phyloP scores from a whole-genome alignment of 225 moss, liverwort and hornwort genomes.

The Anthoceros angustus region DNA sequence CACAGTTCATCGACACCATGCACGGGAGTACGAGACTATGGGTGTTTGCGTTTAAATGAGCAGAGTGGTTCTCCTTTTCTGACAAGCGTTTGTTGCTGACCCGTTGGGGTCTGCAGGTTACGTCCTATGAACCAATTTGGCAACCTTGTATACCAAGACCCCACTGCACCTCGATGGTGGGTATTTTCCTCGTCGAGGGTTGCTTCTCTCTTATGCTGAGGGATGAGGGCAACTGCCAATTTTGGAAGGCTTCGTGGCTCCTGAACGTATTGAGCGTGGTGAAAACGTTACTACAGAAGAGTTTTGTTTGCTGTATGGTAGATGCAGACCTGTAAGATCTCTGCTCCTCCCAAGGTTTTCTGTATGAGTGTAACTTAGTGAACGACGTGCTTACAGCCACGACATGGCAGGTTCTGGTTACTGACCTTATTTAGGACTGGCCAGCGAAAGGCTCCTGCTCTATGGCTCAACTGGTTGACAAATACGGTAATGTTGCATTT shows the following conservation, averaged over 20 bases:
- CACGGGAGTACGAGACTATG: not conserved
- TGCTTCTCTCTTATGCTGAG: not conserved
- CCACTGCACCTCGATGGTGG: slow-evolving; percentile 56
- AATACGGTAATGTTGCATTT: slow-evolving; percentile 55
- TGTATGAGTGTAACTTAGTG: too few species aligned
- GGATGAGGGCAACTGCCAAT: not conserved
- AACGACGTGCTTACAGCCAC: not conserved
- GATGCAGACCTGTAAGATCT: slow-evolving; percentile 73
- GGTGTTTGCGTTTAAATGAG: not conserved
- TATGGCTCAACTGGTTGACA: slow-evolving; percentile 48
- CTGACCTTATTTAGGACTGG: slow-evolving; percentile 68
- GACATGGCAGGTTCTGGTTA: slow-evolving; percentile 53
- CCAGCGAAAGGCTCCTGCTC: slow-evolving; percentile 57
- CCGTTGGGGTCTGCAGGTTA: slow-evolving; percentile 16
- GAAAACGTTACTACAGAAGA: slow-evolving; percentile 32
- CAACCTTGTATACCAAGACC: slow-evolving; percentile 17
- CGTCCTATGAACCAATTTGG: slow-evolving; percentile 23
- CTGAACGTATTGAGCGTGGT: slow-evolving; percentile 64
- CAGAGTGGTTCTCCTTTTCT: slow-evolving; percentile 10
- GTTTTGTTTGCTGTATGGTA: slow-evolving; percentile 55
- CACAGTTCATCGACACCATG: not conserved
- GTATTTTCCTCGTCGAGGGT: not conserved
- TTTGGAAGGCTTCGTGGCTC: slow-evolving; percentile 53
- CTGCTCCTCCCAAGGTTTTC: not conserved
- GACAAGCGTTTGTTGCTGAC: not conserved